Conservation (phyloP, 257 asterid genomes). For the Fraxinus pennsylvanica region DNA sequence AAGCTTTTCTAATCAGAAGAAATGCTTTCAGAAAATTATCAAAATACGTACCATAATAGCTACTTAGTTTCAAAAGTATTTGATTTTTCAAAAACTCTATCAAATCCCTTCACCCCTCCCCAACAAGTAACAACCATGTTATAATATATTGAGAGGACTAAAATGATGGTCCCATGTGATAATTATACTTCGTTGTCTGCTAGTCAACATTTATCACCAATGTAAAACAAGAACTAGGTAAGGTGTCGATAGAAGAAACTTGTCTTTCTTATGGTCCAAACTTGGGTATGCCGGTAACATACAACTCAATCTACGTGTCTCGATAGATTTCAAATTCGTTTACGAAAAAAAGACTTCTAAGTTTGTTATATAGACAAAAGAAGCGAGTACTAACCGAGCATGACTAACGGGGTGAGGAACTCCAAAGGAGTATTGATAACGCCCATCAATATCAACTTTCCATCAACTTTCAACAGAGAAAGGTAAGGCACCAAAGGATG, state of each 20-base stretch:
- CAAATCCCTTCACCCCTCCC: too few relatives aligned
- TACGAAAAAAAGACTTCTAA: too few relatives aligned
- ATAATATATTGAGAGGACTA: background rate
- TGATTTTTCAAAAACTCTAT: too few relatives aligned
- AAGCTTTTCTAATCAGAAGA: too few relatives aligned
- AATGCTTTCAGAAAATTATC: too few relatives aligned
- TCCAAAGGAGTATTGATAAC: conserved; percentile 85
- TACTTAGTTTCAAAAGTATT: too few relatives aligned
- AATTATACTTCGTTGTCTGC: background rate
- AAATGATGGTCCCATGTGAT: background rate
- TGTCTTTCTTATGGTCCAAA: background rate
- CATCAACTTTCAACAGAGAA: conserved; percentile 73
- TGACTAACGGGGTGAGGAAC: conserved; percentile 76
- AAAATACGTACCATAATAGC: too few relatives aligned
- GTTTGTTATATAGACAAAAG: background rate
- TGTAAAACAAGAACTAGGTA: background rate
- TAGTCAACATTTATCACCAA: background rate
- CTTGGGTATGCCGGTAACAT: background rate
- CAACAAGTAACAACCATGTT: too few relatives aligned
- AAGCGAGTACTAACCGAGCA: conserved; percentile 70
- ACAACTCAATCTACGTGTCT: background rate
- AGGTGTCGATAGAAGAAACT: too few relatives aligned
- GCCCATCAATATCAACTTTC: conserved; percentile 87
- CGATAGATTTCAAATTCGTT: background rate
- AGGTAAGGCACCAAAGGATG: conserved; percentile 91